These are phyloP conservation scores for Pholiota microspora DNA, from an alignment of 768 basidiomycete genomes.

Conservation along the genomic window DNA sequence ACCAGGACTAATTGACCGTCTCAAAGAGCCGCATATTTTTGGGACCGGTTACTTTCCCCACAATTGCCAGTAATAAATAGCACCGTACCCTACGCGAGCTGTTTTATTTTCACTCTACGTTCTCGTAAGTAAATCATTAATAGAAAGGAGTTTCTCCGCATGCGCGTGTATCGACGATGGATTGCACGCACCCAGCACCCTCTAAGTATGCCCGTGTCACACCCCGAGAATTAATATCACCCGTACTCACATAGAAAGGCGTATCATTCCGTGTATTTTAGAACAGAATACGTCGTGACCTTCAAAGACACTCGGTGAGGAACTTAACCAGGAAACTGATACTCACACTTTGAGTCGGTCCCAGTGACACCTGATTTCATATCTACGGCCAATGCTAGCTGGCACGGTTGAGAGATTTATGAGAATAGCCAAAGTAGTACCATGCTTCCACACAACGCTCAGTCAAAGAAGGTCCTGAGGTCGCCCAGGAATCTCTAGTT, in stretches of 20 bases:
- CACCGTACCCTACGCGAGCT: background rate
- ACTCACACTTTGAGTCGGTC: background rate
- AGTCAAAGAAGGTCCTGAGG: background rate
- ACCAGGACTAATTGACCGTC: too few relatives aligned
- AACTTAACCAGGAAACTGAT: background rate
- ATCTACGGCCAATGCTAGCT: constrained; percentile 1
- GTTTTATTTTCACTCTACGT: background rate
- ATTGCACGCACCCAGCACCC: background rate
- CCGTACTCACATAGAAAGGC: background rate
- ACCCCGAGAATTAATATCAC: background rate
- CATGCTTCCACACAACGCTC: background rate
- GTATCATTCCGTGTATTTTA: background rate
- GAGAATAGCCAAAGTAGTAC: background rate
- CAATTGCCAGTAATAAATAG: background rate
- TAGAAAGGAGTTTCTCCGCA: background rate
- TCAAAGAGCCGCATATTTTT: background rate
- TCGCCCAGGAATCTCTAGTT: background rate
- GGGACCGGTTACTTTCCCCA: constrained; percentile 7
- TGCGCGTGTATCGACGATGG: background rate
- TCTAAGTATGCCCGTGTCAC: background rate
- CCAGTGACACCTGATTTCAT: constrained; percentile 6
- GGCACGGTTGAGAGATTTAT: background rate
- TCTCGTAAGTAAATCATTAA: background rate
- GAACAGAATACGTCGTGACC: background rate
- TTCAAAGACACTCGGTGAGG: background rate